phyloP scores from a whole-genome alignment of 495 filamentous ascomycete genomes.

The Daldinia decipiens region DNA sequence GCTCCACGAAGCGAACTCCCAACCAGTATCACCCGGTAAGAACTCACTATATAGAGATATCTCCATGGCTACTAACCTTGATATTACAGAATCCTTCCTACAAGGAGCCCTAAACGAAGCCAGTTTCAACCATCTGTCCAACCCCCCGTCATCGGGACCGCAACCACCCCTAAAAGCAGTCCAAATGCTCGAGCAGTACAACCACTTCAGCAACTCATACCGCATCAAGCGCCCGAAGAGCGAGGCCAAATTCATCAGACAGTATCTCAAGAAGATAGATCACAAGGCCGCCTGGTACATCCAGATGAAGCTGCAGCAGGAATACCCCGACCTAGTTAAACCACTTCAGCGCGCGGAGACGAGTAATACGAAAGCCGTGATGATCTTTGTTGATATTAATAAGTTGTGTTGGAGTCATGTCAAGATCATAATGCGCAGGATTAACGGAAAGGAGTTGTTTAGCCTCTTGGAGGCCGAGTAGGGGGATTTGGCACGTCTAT shows the following conservation, averaged over 20 bases:
- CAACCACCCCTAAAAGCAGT: slow-evolving; percentile 29
- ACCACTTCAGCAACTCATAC: slow-evolving; percentile 38
- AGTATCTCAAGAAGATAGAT: slow-evolving; percentile 35
- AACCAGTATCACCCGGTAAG: slow-evolving; percentile 18
- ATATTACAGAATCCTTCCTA: slow-evolving; percentile 2
- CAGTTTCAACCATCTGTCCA: not conserved
- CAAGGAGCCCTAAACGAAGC: not conserved
- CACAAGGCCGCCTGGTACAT: slow-evolving; percentile 27
- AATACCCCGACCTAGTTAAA: slow-evolving; percentile 24
- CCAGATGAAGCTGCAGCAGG: slow-evolving; percentile 25
- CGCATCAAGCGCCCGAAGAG: slow-evolving; percentile 39
- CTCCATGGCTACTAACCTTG: not conserved
- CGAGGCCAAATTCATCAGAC: slow-evolving; percentile 29
- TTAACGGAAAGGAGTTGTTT: slow-evolving; percentile 32
- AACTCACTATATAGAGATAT: not conserved
- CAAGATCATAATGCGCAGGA: slow-evolving; percentile 30
- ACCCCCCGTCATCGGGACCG: not conserved
- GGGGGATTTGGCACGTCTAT: not conserved
- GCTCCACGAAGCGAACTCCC: slow-evolving; percentile 13
- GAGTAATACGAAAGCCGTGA: slow-evolving; percentile 18
- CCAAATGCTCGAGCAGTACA: slow-evolving; percentile 38
- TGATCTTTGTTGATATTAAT: slow-evolving; percentile 22
- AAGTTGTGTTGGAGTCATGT: slow-evolving; percentile 33
- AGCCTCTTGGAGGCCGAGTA: slow-evolving; percentile 18
- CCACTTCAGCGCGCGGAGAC: slow-evolving; percentile 12